Evolutionary conservation across 2,329 filamentous ascomycete species (phyloP).

Genomic region (Penicillium sclerotigenum): DNA sequence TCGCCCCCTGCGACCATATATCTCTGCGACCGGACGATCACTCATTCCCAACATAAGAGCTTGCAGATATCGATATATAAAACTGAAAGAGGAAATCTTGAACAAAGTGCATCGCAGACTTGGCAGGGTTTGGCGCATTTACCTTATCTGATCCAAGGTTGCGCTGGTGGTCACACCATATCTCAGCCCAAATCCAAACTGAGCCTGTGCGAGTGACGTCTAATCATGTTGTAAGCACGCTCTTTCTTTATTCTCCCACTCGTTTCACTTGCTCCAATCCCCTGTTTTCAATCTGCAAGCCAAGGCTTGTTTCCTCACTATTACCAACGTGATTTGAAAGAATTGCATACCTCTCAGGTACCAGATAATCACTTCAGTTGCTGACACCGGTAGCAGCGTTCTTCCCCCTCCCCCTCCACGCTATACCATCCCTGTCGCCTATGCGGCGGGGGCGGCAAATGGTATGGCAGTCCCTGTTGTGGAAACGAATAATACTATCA

Average conservation of each 20-base stretch:
- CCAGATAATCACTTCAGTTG: not conserved
- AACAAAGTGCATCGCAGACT: not conserved
- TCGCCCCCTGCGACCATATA: not conserved
- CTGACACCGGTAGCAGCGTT: slow-evolving; percentile 56
- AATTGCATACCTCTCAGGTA: not conserved
- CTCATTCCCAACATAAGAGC: not conserved
- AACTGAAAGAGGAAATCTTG: not conserved
- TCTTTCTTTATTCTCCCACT: not conserved
- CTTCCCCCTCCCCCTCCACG: slow-evolving; percentile 78
- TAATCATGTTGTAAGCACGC: slow-evolving; percentile 26
- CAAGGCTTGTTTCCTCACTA: not conserved
- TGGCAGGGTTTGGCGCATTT: not conserved
- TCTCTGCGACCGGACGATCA: not conserved
- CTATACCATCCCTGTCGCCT: slow-evolving; percentile 71
- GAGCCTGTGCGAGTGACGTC: slow-evolving; percentile 8
- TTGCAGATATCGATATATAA: slow-evolving; percentile 1
- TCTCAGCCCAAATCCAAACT: slow-evolving; percentile 10
- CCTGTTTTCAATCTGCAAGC: not conserved
- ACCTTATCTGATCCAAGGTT: not conserved
- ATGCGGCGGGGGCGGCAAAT: slow-evolving; percentile 68
- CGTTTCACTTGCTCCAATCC: not conserved
- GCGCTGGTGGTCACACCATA: slow-evolving; percentile 10
- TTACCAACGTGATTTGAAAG: not conserved
- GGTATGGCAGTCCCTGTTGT: slow-evolving; percentile 71
- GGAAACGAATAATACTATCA: slow-evolving; percentile 89